Evolutionary conservation across 1,284 basidiomycete genomes (phyloP).

Genomic region (Rhodotorula sp.): DNA sequence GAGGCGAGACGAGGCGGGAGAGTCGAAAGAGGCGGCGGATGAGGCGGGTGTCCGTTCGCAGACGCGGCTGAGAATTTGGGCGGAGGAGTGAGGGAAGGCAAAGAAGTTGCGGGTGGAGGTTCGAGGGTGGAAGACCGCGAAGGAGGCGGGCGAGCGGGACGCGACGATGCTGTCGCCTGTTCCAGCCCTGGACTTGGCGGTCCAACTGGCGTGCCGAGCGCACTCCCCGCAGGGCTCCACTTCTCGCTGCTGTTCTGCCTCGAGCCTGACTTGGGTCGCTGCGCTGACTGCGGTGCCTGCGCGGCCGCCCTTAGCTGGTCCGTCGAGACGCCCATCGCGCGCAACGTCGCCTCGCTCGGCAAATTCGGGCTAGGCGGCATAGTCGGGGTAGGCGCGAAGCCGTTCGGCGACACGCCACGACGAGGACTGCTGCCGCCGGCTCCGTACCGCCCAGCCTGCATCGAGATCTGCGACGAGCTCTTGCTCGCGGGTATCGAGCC

Average conservation of each 20-base stretch:
- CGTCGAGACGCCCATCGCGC: slow-evolving; percentile 14
- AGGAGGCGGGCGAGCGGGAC: neutral
- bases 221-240: neutral
- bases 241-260: slow-evolving; percentile 4
- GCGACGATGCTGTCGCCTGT: neutral
- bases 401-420: neutral
- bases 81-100: neutral
- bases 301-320: slow-evolving; percentile 9
- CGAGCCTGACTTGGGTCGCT: neutral
- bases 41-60: neutral
- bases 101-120: neutral
- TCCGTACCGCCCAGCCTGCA: neutral
- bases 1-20: slow-evolving; percentile 1
- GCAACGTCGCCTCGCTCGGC: slow-evolving; percentile 14
- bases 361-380: slow-evolving; percentile 17
- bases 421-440: neutral
- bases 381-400: neutral
- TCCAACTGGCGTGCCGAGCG: neutral
- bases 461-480: slow-evolving; percentile 1
- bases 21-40: neutral
- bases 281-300: slow-evolving; percentile 1
- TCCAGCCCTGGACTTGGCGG: slow-evolving; percentile 8
- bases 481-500: neutral
- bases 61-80: neutral
- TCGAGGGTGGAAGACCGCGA: neutral